Percentiles rank a stretch among this genome's conserved stretches.
Evolutionary conservation across 2,329 filamentous ascomycete genomes (phyloP).

Genomic region (Pyrenochaeta sp.): DNA sequence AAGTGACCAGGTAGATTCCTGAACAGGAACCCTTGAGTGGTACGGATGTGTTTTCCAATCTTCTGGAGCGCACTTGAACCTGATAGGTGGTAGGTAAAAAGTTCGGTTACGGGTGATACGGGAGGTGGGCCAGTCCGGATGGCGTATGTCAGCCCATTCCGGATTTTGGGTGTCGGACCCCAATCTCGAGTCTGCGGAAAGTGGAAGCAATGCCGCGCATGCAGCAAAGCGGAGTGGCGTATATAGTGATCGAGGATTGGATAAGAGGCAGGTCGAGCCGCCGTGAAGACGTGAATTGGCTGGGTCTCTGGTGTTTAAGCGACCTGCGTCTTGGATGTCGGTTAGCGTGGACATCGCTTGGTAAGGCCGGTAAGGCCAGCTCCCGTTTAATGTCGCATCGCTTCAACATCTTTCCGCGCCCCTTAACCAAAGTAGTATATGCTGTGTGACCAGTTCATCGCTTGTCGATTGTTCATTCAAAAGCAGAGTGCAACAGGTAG

Average conservation of each 20-base stretch:
- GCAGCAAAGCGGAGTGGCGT: not conserved
- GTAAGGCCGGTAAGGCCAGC: not conserved
- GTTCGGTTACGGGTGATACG: not conserved
- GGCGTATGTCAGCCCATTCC: not conserved
- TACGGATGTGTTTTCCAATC: too few relatives aligned
- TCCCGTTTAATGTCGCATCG: not conserved
- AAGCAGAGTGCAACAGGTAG: too few relatives aligned
- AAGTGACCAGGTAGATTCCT: too few relatives aligned
- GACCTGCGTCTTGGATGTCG: not conserved
- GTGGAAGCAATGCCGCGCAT: not conserved
- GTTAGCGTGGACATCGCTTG: not conserved
- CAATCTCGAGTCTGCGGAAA: not conserved
- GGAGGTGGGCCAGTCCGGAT: not conserved
- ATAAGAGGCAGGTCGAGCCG: too few relatives aligned
- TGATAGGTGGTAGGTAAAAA: not conserved
- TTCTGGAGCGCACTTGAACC: not conserved
- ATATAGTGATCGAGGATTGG: too few relatives aligned
- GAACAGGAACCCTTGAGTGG: not conserved
- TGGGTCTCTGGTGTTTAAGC: not conserved
- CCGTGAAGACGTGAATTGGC: too few relatives aligned
- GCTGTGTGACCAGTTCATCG: not conserved
- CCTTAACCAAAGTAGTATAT: too few relatives aligned
- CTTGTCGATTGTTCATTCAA: too few relatives aligned
- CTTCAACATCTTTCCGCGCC: not conserved
- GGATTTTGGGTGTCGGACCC: not conserved